Evolutionary conservation across 1,284 basidiomycete species (phyloP).

Genomic region (Pulchroboletus neoregius): DNA sequence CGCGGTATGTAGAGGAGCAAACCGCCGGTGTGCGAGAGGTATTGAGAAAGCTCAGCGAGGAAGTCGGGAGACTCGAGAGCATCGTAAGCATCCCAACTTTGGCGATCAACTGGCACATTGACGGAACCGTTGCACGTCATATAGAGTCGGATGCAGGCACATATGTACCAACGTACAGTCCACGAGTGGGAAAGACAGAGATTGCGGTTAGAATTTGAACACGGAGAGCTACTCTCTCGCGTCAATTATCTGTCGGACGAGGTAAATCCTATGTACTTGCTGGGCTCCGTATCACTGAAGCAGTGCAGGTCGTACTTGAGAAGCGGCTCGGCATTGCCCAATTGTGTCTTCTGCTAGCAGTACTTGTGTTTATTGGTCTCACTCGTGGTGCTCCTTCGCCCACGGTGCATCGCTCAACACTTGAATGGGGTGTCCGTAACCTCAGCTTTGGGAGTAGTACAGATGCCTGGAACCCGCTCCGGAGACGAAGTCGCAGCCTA

Average conservation of each 20-base stretch:
- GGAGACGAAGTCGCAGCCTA: conserved; percentile 39
- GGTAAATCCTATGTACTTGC: conserved; percentile 38
- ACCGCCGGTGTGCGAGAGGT: conserved; percentile 74
- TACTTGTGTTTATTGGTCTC: conserved; percentile 79
- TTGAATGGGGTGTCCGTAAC: conserved; percentile 53
- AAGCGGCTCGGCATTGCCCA: conserved; percentile 83
- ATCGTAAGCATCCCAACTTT: conserved; percentile 51
- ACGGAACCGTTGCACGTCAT: not conserved
- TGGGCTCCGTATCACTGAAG: conserved; percentile 1
- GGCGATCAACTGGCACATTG: not conserved
- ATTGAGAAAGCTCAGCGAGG: conserved; percentile 74
- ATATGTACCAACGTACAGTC: conserved; percentile 60
- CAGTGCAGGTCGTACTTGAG: conserved; percentile 67
- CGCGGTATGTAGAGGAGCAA: conserved; percentile 90
- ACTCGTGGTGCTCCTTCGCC: conserved; percentile 56
- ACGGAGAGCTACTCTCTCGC: conserved; percentile 58
- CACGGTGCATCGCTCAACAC: conserved; percentile 33
- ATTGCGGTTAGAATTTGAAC: conserved; percentile 64
- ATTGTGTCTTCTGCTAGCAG: conserved; percentile 70
- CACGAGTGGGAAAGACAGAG: conserved; percentile 71
- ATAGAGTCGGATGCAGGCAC: conserved; percentile 64
- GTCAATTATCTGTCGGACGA: conserved; percentile 74
- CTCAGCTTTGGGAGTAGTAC: conserved; percentile 46
- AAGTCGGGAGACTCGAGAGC: conserved; percentile 74
- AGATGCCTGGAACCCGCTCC: conserved; percentile 26